A percentile compares a stretch with the other conserved stretches of the same genome.
phyloP scores from a whole-genome alignment of 192 early-diverging fungal species.

The Spizellomyces sp. region DNA sequence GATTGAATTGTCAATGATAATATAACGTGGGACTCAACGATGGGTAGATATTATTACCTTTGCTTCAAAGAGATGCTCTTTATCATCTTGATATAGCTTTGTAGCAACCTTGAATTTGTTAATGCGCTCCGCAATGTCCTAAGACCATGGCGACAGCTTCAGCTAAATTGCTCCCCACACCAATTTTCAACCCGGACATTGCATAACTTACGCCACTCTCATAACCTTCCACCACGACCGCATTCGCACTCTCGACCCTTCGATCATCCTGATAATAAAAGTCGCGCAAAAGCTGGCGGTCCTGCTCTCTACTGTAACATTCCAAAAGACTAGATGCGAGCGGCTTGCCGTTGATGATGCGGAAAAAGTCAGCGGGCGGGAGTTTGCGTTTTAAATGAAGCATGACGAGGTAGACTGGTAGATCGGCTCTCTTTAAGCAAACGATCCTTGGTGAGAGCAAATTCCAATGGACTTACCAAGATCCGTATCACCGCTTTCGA shows the following conservation, averaged over 20 bases:
- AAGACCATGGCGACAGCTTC: neutral
- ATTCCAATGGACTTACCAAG: constrained; percentile 56
- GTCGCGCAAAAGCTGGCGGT: constrained; percentile 77
- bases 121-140: constrained; percentile 61
- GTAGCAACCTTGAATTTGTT: constrained; percentile 71
- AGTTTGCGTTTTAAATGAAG: constrained; percentile 88
- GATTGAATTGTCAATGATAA: neutral
- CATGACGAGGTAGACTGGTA: constrained; percentile 81
- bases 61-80: constrained; percentile 69
- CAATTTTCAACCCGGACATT: no score
- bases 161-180: no score
- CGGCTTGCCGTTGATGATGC: constrained; percentile 74
- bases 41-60: constrained; percentile 47
- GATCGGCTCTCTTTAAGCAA: neutral
- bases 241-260: constrained; percentile 62
- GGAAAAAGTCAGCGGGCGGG: constrained; percentile 87
- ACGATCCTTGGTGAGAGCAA: neutral
- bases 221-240: constrained; percentile 41
- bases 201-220: constrained; percentile 11
- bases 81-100: constrained; percentile 77
- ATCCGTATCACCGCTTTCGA: constrained; percentile 95
- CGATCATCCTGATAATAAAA: constrained; percentile 98
- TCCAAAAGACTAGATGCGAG: constrained; percentile 87
- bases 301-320: constrained; percentile 77
- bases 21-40: neutral